Base-by-base conservation (phyloP, 805 yeast species). In the Geotrichum ghanense region DNA sequence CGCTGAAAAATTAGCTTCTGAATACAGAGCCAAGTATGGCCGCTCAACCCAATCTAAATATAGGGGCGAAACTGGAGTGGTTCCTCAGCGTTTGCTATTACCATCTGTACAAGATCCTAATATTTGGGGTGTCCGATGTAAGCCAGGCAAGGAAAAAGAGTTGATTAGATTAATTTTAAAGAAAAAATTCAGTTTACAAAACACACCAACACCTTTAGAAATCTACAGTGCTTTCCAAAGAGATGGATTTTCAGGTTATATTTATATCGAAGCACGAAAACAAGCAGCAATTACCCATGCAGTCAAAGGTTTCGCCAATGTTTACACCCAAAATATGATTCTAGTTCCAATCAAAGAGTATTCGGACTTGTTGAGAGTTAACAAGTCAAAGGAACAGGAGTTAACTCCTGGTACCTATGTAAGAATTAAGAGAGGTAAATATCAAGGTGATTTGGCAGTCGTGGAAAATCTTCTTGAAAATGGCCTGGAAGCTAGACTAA, bases 41-140 rank as follows among this genome's bases (percentile, higher is more conserved):
- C 81, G 95, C 57, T 76, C 86, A 2, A 78, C 87, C 35, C 75
- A 83, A 3, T 77, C 83, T 31, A 83, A 83, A 51, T 89, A 83
- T 65, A 75, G 94, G 58, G 96, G 95, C 42, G 81, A 77, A 34
- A 83, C 87, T 46, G 86, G 88, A 26, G 76, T 82, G 42, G 95
- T 90, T 10, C 92, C 97, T 3, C 98, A 92, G 64, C 81, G 95
- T 59, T 76, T 92, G 56, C 73, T 92, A 56, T 73, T 92, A 65
- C 98, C 98, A 10, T 87, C 97, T 25, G 95, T 92, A 49, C 87
- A 89, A 57, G 97, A 92, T 61, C 97, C 98, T 6, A 80, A 87
- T 46, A 86, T 92, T 56, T 92, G 95, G 84, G 97, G 95, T 59
- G 78, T 92, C 42, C 78, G 96, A 65, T 87, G 95, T 68, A 78